Evolutionary conservation across 1,139 yeast genomes (phyloP).

Genomic region (Blastobotrys persicus): DNA sequence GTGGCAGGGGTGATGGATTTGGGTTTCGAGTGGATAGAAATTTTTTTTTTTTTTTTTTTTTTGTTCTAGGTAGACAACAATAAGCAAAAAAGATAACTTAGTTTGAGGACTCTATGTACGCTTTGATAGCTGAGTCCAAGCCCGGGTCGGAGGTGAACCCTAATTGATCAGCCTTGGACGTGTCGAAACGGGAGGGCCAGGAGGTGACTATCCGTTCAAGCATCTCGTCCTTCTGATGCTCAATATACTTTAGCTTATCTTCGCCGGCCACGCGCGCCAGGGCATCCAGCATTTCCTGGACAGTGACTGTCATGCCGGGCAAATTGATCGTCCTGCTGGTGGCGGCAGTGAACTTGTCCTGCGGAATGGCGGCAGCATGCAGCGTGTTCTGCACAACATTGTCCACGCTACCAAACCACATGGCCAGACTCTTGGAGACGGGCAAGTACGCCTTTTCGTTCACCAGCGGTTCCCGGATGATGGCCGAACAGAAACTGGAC

Average conservation of each 20-base stretch:
- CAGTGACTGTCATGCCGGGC: slow-evolving; percentile 27
- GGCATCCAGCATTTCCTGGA: slow-evolving; percentile 28
- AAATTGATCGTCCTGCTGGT: slow-evolving; percentile 25
- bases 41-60: too few relatives aligned
- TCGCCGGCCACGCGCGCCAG: slow-evolving; percentile 23
- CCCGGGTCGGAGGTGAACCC: slow-evolving; percentile 23
- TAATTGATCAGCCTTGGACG: slow-evolving; percentile 16
- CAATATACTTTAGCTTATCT: slow-evolving; percentile 18
- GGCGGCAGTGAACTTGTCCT: slow-evolving; percentile 16
- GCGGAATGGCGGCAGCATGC: slow-evolving; percentile 20
- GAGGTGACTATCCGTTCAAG: slow-evolving; percentile 22
- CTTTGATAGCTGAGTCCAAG: slow-evolving; percentile 20
- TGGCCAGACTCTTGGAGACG: slow-evolving; percentile 19
- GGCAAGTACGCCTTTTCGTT: slow-evolving; percentile 23
- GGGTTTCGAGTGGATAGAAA: too few relatives aligned
- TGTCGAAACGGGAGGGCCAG: slow-evolving; percentile 22
- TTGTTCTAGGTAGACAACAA: too few relatives aligned
- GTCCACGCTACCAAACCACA: slow-evolving; percentile 25
- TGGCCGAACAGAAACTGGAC: slow-evolving; percentile 29
- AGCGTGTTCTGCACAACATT: slow-evolving; percentile 23
- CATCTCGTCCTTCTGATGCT: slow-evolving; percentile 16
- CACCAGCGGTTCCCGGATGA: slow-evolving; percentile 28
- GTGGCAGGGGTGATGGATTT: too few relatives aligned
- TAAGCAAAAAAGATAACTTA: too few relatives aligned
- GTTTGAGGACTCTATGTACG: slow-evolving; percentile 15